Evolutionary conservation across 345 rosid genomes (phyloP), one percentile per base, ranked within the genome.

Genomic region (Corymbia maculata): DNA sequence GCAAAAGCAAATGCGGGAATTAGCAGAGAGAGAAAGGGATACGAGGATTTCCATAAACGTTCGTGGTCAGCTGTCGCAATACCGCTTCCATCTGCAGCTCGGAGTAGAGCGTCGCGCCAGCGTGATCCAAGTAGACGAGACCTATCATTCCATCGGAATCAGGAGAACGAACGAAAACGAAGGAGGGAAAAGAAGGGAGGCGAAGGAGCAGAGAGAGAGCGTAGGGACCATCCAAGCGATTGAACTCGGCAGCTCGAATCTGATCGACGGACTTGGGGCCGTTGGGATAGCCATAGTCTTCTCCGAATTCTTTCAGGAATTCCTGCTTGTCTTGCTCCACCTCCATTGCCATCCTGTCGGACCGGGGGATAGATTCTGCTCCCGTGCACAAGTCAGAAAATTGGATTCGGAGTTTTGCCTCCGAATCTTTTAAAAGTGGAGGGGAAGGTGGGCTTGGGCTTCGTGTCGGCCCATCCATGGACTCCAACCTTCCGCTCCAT

Each of bases 41-140:
- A 98, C 98, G 99, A 45, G 99, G 99, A 92, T 98, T 98, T 91
- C 97, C 99, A 87, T 94, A 97, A 89, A 98, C 95, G 88, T 85
- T 93, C 86, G 93, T 45, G 4, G 91, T 90, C 42, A 98, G 92
- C 79, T 98, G 95, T 87, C 93, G 95, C 85, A 96, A 93, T n/a
- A 97, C 86, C 49, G 93, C 92, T 89, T 97, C 99, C 98, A 98
- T 94, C 94, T 97, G 99, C 93, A 93, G 89, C 90, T 97, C 99
- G 47, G 99, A 98, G 92, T 96, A 97, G 82, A 98, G 93, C 88
- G 99, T 98, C 55, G 99, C 97, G 89, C 98, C 98, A 66, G 99
- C 99, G 92, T 98, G 99, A 85, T 98, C 99, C 94, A 96, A 92
- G 89, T 96, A 98, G n/a, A 95, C 96, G 87, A 89, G 90, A 89